phyloP scores from a whole-genome alignment of 371 early-diverging fungal species.

The Coemansia sp. region DNA sequence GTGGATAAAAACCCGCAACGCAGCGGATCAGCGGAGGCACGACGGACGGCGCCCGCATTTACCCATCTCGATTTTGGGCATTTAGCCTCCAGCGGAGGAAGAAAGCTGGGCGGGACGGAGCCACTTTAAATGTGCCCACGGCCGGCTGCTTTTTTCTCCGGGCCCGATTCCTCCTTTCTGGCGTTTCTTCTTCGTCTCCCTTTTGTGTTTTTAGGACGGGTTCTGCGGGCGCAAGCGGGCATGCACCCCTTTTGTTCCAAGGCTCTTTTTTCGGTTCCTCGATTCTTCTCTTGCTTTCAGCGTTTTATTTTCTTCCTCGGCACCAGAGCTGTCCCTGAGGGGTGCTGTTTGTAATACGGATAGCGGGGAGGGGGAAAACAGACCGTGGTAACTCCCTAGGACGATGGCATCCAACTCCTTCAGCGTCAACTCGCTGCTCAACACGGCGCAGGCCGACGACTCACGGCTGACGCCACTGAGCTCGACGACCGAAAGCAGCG shows the following conservation, averaged over 20 bases:
- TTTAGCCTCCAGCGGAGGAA: neutral
- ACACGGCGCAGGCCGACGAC: slow-evolving; percentile 6
- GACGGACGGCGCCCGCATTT: neutral
- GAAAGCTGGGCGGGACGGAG: neutral
- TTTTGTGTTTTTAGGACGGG: too few relatives aligned
- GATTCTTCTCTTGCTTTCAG: too few relatives aligned
- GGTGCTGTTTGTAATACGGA: too few relatives aligned
- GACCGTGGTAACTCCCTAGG: neutral
- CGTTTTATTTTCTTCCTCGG: too few relatives aligned
- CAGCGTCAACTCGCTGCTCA: slow-evolving; percentile 31
- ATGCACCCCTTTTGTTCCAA: too few relatives aligned
- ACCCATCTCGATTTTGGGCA: slow-evolving; percentile 3
- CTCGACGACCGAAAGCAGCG: slow-evolving; percentile 14
- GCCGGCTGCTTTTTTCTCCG: neutral
- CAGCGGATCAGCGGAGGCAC: neutral
- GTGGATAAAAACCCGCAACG: too few relatives aligned
- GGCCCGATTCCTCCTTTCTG: neutral
- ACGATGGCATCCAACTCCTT: slow-evolving; percentile 9
- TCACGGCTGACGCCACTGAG: neutral
- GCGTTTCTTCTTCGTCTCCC: too few relatives aligned
- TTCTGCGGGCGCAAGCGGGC: too few relatives aligned
- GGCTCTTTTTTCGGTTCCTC: too few relatives aligned
- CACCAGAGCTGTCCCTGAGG: too few relatives aligned
- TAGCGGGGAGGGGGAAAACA: too few relatives aligned
- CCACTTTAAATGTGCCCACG: neutral